Percentiles rank a stretch among this genome's conserved stretches.
These are phyloP conservation scores for Sugiyamaella paludigena DNA, from an alignment of 1,139 yeast species.

Conservation along the genomic window DNA sequence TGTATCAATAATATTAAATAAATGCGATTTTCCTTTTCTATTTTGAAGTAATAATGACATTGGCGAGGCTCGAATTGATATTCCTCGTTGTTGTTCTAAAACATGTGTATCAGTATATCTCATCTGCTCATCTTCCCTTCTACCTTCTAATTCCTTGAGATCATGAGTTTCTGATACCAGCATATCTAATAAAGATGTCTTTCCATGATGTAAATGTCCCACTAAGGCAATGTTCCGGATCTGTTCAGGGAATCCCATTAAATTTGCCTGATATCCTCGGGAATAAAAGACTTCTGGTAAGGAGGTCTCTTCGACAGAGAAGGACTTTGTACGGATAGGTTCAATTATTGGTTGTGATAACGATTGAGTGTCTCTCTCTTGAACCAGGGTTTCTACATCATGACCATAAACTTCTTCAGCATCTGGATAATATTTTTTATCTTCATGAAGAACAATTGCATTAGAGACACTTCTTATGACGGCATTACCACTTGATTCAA, in stretches of 20 bases:
- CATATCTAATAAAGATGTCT: constrained; percentile 74
- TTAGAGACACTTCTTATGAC: constrained; percentile 26
- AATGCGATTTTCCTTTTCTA: constrained; percentile 53
- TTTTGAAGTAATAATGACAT: constrained; percentile 62
- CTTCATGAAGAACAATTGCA: constrained; percentile 45
- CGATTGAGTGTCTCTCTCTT: constrained; percentile 54
- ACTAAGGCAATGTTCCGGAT: constrained; percentile 74
- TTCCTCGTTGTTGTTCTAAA: constrained; percentile 67
- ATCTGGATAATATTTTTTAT: constrained; percentile 45
- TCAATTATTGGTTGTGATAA: constrained; percentile 63
- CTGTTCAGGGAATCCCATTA: constrained; percentile 58
- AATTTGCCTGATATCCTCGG: constrained; percentile 56
- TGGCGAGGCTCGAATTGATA: constrained; percentile 64
- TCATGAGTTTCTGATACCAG: constrained; percentile 64
- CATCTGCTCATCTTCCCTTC: constrained; percentile 44
- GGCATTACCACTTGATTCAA: constrained; percentile 16
- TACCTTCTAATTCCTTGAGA: constrained; percentile 33
- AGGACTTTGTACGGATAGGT: constrained; percentile 48
- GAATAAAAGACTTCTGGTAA: constrained; percentile 63
- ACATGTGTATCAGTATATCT: constrained; percentile 70
- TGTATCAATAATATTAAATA: constrained; percentile 68
- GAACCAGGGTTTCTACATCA: constrained; percentile 64
- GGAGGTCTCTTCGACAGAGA: constrained; percentile 50
- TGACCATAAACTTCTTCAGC: constrained; percentile 50
- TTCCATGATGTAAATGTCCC: constrained; percentile 88